A percentile compares a stretch with the other conserved stretches of the same genome.
These are phyloP conservation scores for Clonostachys rhizophaga DNA, from an alignment of 2,329 filamentous ascomycete genomes.

Conservation along the genomic window DNA sequence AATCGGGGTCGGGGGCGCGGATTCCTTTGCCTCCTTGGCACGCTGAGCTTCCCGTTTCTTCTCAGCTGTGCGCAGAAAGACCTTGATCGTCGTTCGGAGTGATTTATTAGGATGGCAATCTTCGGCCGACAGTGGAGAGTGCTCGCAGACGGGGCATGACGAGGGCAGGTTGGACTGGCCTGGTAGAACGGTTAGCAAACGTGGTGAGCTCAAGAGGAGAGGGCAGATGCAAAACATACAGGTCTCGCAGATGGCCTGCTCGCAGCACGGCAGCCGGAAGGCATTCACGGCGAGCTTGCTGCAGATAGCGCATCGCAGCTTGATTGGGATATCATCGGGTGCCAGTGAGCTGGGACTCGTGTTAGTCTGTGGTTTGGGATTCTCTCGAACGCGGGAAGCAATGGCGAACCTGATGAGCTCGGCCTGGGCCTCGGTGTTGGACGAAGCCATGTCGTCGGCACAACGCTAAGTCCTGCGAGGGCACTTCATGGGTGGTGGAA, in stretches of 20 bases:
- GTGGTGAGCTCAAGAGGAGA: background rate
- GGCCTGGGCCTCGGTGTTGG: slow-evolving; percentile 44
- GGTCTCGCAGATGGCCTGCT: slow-evolving; percentile 85
- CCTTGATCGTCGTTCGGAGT: slow-evolving; percentile 85
- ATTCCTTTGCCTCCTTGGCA: slow-evolving; percentile 39
- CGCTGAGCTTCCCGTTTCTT: slow-evolving; percentile 75
- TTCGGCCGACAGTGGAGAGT: slow-evolving; percentile 79
- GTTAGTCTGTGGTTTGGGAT: background rate
- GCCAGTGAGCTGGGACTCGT: slow-evolving; percentile 58
- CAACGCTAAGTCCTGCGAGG: background rate
- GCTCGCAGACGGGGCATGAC: slow-evolving; percentile 89
- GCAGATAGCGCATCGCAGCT: slow-evolving; percentile 91
- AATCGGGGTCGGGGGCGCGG: slow-evolving; percentile 31
- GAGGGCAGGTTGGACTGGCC: slow-evolving; percentile 72
- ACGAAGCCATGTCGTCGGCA: slow-evolving; percentile 22
- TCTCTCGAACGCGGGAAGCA: too few species aligned
- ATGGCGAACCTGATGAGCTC: slow-evolving; percentile 52
- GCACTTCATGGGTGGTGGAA: background rate
- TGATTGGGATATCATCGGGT: slow-evolving; percentile 87
- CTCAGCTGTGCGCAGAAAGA: slow-evolving; percentile 85
- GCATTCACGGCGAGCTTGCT: slow-evolving; percentile 88
- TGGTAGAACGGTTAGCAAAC: slow-evolving; percentile 20
- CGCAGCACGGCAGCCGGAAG: slow-evolving; percentile 89
- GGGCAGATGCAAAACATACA: slow-evolving; percentile 52
- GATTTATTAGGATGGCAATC: slow-evolving; percentile 88